Base-by-base conservation (phyloP, 257 asterid species). In the Gynochthodes officinalis region DNA sequence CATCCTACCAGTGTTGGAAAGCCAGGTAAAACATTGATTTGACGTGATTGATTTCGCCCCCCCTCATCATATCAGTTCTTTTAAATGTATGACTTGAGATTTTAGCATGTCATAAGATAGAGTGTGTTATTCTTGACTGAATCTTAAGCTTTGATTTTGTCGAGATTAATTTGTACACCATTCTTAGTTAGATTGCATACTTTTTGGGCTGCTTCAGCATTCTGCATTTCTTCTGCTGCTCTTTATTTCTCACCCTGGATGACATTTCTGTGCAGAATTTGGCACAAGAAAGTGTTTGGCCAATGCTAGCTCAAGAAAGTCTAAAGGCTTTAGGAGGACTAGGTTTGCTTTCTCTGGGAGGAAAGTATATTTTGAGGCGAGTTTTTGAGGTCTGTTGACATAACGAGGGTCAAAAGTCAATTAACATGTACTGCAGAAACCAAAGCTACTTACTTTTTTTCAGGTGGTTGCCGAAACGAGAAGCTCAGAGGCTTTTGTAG, bases 401-500 rank as follows among this genome's bases (percentile, higher is more conserved):
- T n/a, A 73, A 49, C 27, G 28, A 61, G 72, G 70, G 58, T 16
- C 69, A 63, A 42, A 74, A 46, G 58, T 81, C 48, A 54, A 16
- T 40, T 52, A 46, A 33, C 63, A 64, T 77, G 33, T 69, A 25
- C 53, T 48, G 42, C 60, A 25, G 64, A 68, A 80, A 54, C 64
- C 69, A 68, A 79, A 67, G 73, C 54, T 60, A 79, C 78, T 82
- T 73, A 73, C 42, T 79, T 63, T 77, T 65, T 79, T 69, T 75
- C 86, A 95, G 99, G 92, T 95, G 73, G 93, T 95, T 82, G 99
- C 99, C 73, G 99, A 95, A 67, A 79, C 99, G 43, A 89, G 98
- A 84, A 95, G 99, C 77, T 84, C 98, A 48, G 99, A 95, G 82
- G 99, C 99, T 67, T 95, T 95, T 84, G 97, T 95, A 70, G 99